These are phyloP conservation scores for Leishmania amazonensis DNA, from an alignment of 208 protist genomes.

Conservation along the genomic window DNA sequence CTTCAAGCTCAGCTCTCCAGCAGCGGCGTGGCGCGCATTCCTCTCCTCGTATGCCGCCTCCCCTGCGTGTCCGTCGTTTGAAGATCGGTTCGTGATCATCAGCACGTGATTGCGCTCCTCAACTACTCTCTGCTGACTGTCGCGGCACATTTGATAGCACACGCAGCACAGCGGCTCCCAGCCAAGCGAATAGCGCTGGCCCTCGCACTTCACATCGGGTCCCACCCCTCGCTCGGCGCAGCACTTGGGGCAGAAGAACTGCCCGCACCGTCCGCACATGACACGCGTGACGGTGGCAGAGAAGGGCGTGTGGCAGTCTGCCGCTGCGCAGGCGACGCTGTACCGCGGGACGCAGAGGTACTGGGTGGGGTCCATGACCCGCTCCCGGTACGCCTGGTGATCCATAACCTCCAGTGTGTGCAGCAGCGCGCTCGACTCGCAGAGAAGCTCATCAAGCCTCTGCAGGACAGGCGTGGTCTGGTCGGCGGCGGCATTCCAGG, in stretches of 20 bases:
- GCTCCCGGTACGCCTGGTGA: slow-evolving; percentile 37
- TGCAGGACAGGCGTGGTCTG: slow-evolving; percentile 28
- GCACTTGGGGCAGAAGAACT: slow-evolving; percentile 73
- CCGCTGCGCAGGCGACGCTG: slow-evolving; percentile 26
- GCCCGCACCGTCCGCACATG: slow-evolving; percentile 75
- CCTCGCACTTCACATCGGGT: slow-evolving; percentile 40
- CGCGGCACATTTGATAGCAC: slow-evolving; percentile 55
- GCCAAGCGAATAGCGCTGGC: slow-evolving; percentile 43
- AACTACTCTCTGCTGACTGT: slow-evolving; percentile 27
- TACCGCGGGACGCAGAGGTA: slow-evolving; percentile 51
- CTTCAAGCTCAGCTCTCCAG: slow-evolving; percentile 29
- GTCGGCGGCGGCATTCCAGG: slow-evolving; percentile 16
- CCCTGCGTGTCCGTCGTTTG: neutral
- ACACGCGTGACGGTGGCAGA: slow-evolving; percentile 40
- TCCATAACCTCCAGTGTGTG: slow-evolving; percentile 37
- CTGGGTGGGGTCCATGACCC: slow-evolving; percentile 41
- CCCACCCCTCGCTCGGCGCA: slow-evolving; percentile 48
- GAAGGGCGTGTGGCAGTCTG: slow-evolving; percentile 48
- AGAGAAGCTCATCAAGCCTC: slow-evolving; percentile 28
- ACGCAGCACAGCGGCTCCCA: slow-evolving; percentile 62
- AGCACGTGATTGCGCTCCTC: slow-evolving; percentile 19
- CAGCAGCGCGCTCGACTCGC: slow-evolving; percentile 44
- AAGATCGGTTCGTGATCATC: slow-evolving; percentile 11
- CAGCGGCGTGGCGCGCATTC: slow-evolving; percentile 4
- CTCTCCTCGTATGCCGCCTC: slow-evolving; percentile 7